Evolutionary conservation across 768 basidiomycete genomes (phyloP).

Genomic region (Russula olivacea): DNA sequence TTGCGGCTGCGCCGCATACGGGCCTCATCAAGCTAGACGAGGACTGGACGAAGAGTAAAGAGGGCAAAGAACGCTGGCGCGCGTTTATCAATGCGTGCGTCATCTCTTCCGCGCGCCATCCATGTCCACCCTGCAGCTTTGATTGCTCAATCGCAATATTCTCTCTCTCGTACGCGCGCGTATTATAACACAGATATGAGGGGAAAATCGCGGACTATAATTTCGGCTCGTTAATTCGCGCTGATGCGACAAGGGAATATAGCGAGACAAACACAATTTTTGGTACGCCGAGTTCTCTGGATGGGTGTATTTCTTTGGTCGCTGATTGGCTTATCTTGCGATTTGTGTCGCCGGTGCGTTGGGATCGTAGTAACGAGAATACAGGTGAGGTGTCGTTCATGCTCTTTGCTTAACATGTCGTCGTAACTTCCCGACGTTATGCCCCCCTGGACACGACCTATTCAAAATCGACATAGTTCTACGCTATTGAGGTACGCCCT

Average conservation of each 20-base stretch:
- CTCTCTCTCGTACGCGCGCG: not conserved
- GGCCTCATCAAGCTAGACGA: constrained; percentile 66
- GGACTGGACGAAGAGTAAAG: constrained; percentile 83
- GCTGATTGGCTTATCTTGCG: not conserved
- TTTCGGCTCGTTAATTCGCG: constrained; percentile 91
- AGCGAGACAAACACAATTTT: constrained; percentile 91
- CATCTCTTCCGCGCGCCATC: not conserved
- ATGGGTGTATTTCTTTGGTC: not conserved
- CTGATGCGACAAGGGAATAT: constrained; percentile 74
- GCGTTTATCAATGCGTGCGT: constrained; percentile 72
- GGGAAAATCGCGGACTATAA: constrained; percentile 90
- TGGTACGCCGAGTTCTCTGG: constrained; percentile 43
- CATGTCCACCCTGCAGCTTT: not conserved
- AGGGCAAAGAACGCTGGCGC: constrained; percentile 88
- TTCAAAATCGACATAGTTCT: constrained; percentile 54
- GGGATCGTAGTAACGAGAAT: constrained; percentile 56
- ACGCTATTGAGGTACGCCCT: constrained; percentile 71
- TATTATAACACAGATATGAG: constrained; percentile 57
- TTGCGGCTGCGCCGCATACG: constrained; percentile 35
- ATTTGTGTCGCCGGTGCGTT: not conserved
- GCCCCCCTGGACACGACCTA: not conserved
- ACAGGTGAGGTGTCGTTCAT: constrained; percentile 43
- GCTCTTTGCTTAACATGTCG: not conserved
- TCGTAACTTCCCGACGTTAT: not conserved
- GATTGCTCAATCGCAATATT: not conserved